Base-by-base conservation (phyloP, 345 rosid genomes). In the Euphorbia pulcherrima region DNA sequence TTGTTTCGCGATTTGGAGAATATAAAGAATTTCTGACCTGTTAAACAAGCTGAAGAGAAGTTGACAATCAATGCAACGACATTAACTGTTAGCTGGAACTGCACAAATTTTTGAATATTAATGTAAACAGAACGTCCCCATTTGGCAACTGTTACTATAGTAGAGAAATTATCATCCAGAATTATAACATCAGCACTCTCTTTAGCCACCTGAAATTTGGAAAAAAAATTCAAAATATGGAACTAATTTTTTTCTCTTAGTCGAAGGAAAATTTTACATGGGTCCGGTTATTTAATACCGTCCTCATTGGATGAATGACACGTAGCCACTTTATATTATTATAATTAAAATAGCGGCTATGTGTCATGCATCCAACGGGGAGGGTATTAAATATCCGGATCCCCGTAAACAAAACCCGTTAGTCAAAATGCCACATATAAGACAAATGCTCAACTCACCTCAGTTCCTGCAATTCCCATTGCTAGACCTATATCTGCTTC, bases 401-500 rank as follows among this genome's bases (percentile, higher is more conserved):
- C n/a, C n/a, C n/a, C n/a, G n/a, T n/a, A n/a, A n/a, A n/a, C n/a
- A n/a, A n/a, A n/a, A n/a, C n/a, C n/a, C n/a, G n/a, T n/a, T 14
- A 44, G 50, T 44, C 16, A 44, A 7, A 44, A 44, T 14, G 50
- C 17, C 50, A 23, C 28, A 3, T 53, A 23, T 20, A 18, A 21
- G 5, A 23, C 5, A 53, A 58, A 41, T 16, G 21, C 29, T 21
- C 29, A 29, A 68, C 81, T 66, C 27, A 76, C 98, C 92, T 90
- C 96, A 68, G 98, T 92, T 79, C 98, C 98, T 3, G 98, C 96
- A 59, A 90, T 92, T 80, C 98, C 98, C 98, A 90, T 92, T 27
- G 98, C 97, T 65, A 90, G 82, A 75, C 98, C 98, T 58, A 92
- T 92, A 68, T 92, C 98, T 54, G 98, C 97, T 77, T 92, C 98